phyloP scores from a whole-genome alignment of 2,329 filamentous ascomycete genomes.

The Bisporella sp. region DNA sequence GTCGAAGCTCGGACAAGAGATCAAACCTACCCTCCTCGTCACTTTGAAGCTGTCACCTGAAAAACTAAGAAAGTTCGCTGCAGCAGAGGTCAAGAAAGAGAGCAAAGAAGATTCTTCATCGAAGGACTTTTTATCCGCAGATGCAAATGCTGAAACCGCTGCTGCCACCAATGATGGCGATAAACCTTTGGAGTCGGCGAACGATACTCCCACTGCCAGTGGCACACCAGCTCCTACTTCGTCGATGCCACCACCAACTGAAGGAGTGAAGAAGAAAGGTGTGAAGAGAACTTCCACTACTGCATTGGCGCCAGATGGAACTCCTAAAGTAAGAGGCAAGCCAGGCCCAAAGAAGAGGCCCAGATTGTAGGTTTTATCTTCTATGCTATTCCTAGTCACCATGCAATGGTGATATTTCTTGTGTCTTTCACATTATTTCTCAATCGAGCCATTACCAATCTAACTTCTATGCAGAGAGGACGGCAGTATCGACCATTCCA shows the following conservation, averaged over 20 bases:
- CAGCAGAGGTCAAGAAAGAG: slow-evolving; percentile 38
- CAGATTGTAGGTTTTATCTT: slow-evolving; percentile 64
- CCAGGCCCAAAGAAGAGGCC: slow-evolving; percentile 96
- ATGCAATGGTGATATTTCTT: too few relatives aligned
- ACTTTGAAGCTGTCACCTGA: slow-evolving; percentile 46
- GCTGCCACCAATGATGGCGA: slow-evolving; percentile 40
- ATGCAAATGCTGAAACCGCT: slow-evolving; percentile 29
- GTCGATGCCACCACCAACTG: slow-evolving; percentile 52
- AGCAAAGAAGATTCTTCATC: slow-evolving; percentile 24
- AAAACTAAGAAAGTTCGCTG: slow-evolving; percentile 43
- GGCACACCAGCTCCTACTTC: slow-evolving; percentile 46
- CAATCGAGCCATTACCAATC: slow-evolving; percentile 24
- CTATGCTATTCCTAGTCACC: not conserved
- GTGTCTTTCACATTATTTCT: not conserved
- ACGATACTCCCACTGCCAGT: slow-evolving; percentile 49
- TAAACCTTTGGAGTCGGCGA: slow-evolving; percentile 51
- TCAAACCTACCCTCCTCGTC: slow-evolving; percentile 34
- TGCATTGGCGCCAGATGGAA: slow-evolving; percentile 49
- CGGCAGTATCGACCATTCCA: slow-evolving; percentile 52
- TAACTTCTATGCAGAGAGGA: slow-evolving; percentile 44
- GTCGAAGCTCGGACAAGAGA: slow-evolving; percentile 6
- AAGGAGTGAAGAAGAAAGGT: slow-evolving; percentile 68
- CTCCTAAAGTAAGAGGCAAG: slow-evolving; percentile 71
- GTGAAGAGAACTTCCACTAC: slow-evolving; percentile 62
- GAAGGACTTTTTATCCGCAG: slow-evolving; percentile 33